Evolutionary conservation across 441 rosid genomes (phyloP), one percentile per base, ranked within the genome.

Genomic region (Manihot esculenta): DNA sequence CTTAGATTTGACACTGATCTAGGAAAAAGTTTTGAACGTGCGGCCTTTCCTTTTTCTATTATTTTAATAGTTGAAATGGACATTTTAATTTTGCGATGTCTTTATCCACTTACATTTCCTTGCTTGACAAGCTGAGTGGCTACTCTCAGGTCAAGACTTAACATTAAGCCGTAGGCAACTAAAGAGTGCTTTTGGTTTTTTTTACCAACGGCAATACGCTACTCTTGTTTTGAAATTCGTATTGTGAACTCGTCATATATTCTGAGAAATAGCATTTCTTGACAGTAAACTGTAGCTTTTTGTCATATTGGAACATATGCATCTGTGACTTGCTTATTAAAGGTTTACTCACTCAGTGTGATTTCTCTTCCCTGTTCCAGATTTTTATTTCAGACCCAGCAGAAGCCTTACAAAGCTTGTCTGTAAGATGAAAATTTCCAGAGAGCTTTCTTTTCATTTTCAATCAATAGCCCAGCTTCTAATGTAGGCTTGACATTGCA

Each of bases 331-430:
- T 56, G 4, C 9, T 41, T 51, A 14, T 62, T 69, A 12, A 18
- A 30, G 69, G 24, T 58, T 73, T n/a, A 50, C 62, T 76, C 60
- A 6, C 41, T 73, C 45, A 42, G 7, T 73, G 47, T 60, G 21
- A 74, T 55, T 60, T 21, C 2, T 13, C 35, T 65, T 62, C 64
- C 17, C 70, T 66, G 70, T 57, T 69, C 70, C 87, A 91, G 98
- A 79, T 85, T 50, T 54, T 75, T 60, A 74, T 89, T 51, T 68
- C 68, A 48, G 85, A 84, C 74, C 75, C 86, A 53, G 77, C 76
- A 7, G 92, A 87, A 79, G 97, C 97, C 60, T 83, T 94, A 59
- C 86, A 73, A 74, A 74, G 60, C 72, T 82, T 94, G 72, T 83
- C 86, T 35, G 98, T 94, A 89, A 89, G 97, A 82, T 66, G 55